phyloP scores from a whole-genome alignment of 1,284 basidiomycete species.

The Lentinus polychrous region DNA sequence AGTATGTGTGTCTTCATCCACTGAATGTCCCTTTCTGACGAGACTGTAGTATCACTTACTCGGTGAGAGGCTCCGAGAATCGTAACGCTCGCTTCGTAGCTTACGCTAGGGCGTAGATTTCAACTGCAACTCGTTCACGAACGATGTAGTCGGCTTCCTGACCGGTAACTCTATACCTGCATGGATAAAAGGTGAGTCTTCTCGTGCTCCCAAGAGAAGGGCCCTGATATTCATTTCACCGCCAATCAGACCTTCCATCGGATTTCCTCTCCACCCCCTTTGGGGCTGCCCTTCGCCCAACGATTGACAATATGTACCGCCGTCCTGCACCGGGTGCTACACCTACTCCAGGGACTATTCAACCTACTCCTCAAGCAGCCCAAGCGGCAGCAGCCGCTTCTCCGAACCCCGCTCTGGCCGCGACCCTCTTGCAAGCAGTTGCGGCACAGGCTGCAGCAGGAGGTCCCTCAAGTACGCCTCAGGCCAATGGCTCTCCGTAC shows the following conservation, averaged over 20 bases:
- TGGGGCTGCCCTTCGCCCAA: conserved; percentile 79
- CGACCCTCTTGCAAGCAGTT: conserved; percentile 59
- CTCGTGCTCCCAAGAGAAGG: background rate
- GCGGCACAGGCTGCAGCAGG: conserved; percentile 42
- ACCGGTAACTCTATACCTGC: conserved; percentile 74
- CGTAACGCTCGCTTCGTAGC: background rate
- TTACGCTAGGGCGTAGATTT: conserved; percentile 46
- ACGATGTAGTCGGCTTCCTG: conserved; percentile 79
- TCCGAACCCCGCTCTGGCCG: conserved; percentile 45
- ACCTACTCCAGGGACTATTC: conserved; percentile 30
- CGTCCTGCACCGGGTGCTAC: conserved; percentile 39
- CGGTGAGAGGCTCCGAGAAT: conserved; percentile 37
- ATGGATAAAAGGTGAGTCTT: conserved; percentile 62
- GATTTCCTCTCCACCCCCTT: conserved; percentile 91
- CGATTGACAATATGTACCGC: conserved; percentile 83
- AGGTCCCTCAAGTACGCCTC: conserved; percentile 15
- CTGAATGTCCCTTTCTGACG: background rate
- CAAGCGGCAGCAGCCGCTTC: conserved; percentile 24
- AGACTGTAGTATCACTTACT: conserved; percentile 75
- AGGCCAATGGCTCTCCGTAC: conserved; percentile 19
- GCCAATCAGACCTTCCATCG: conserved; percentile 63
- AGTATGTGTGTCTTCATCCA: conserved; percentile 32
- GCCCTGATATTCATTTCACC: background rate
- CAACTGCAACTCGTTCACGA: conserved; percentile 89
- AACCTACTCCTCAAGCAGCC: conserved; percentile 21